Evolutionary conservation across 495 filamentous ascomycete species (phyloP), one percentile per base, ranked within the genome.

Genomic region (Aspergillus cristatus): DNA sequence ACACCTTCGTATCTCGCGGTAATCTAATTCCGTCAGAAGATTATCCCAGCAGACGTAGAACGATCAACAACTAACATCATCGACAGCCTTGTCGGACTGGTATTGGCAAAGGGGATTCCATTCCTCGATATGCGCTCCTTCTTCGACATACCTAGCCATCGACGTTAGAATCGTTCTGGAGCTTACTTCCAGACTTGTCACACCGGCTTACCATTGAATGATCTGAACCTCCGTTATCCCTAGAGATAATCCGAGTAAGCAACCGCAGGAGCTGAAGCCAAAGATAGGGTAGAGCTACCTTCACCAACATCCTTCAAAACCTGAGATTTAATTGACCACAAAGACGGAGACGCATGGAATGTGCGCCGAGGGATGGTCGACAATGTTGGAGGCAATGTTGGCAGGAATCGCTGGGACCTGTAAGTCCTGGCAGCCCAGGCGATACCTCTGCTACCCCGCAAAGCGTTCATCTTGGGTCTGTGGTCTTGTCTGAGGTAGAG

Each of bases 131-230:
- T 86, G 79, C 16, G 93, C 93, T 35, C 84, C 89, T 35, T 94
- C 89, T 58, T 95, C 82, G 43, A 97, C 91, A 58, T 96, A n/a
- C n/a, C n/a, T n/a, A n/a, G n/a, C n/a, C n/a, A n/a, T n/a, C n/a
- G n/a, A n/a, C n/a, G n/a, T n/a, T n/a, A n/a, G n/a, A n/a, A n/a
- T n/a, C n/a, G n/a, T n/a, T n/a, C n/a, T n/a, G n/a, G n/a, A n/a
- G n/a, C n/a, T n/a, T n/a, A n/a, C n/a, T n/a, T n/a, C n/a, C n/a
- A n/a, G n/a, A n/a, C n/a, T n/a, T n/a, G n/a, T n/a, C n/a, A n/a
- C n/a, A n/a, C n/a, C n/a, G n/a, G n/a, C n/a, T n/a, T n/a, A 99
- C 93, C 93, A 99, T 68, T 97, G 93, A 48, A 97, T 97, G 52
- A 99, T 85, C 58, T 97, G 90, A 58, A 91, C 93, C 64, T 98